Evolutionary conservation across 2,329 filamentous ascomycete species (phyloP).

Genomic region (Thelonectria olida): DNA sequence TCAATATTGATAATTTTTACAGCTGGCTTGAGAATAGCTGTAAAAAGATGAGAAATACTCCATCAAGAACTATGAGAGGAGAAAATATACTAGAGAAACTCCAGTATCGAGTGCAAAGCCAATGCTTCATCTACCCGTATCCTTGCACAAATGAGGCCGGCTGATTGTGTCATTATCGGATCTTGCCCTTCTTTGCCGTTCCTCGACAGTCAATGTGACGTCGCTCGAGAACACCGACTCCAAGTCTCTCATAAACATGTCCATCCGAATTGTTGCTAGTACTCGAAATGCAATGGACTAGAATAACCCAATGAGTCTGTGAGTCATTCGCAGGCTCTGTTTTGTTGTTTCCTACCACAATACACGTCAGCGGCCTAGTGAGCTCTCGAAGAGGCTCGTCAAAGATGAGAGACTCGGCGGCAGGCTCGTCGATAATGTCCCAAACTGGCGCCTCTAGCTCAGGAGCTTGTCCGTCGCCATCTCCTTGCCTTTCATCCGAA

Average conservation of each 20-base stretch:
- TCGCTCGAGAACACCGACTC: neutral
- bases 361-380: neutral
- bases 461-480: neutral
- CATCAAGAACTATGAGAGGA: too few relatives aligned
- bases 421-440: neutral
- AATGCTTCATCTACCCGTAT: too few relatives aligned
- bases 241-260: conserved; percentile 1
- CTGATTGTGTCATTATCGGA: too few relatives aligned
- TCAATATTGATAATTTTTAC: too few relatives aligned
- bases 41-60: too few relatives aligned
- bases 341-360: neutral
- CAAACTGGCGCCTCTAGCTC: neutral
- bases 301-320: conserved; percentile 5
- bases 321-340: neutral
- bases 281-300: neutral
- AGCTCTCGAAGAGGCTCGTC: neutral
- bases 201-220: neutral
- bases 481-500: neutral
- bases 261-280: neutral
- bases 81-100: too few relatives aligned
- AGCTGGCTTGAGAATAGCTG: too few relatives aligned
- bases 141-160: too few relatives aligned
- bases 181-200: neutral
- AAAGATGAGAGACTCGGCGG: neutral
- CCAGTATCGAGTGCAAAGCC: too few relatives aligned